These are phyloP conservation scores for Malus hybrid DNA, from an alignment of 331 rosid genomes.

Conservation along the genomic window DNA sequence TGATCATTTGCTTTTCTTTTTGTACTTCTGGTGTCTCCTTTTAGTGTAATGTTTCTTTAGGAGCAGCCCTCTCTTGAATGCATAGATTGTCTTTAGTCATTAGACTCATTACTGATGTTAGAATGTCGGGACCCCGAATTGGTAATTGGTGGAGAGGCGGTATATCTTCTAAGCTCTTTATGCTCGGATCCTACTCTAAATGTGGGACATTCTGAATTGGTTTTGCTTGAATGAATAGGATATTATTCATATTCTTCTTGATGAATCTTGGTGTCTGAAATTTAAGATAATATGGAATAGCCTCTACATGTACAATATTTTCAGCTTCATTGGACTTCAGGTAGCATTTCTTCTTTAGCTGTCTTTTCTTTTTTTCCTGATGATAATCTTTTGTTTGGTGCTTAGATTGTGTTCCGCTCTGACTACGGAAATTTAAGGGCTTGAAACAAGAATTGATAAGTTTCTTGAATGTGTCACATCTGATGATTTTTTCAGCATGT, in stretches of 20 bases:
- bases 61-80: too few species aligned
- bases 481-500: slow-evolving; percentile 43
- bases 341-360: not conserved
- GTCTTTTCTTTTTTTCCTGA: not conserved
- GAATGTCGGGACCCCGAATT: too few species aligned
- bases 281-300: not conserved
- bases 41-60: too few species aligned
- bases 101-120: too few species aligned
- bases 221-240: not conserved
- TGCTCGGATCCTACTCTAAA: too few species aligned
- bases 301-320: too few species aligned
- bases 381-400: slow-evolving; percentile 12
- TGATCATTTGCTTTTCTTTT: not conserved
- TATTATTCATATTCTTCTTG: not conserved
- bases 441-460: slow-evolving; percentile 54
- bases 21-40: too few species aligned
- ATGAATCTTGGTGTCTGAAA: not conserved
- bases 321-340: too few species aligned
- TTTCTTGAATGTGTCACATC: slow-evolving; percentile 42
- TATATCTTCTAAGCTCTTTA: too few species aligned
- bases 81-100: too few species aligned
- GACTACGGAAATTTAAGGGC: slow-evolving; percentile 59
- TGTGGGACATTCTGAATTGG: too few species aligned
- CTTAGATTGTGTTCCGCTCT: slow-evolving; percentile 69
- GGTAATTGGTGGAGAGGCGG: too few species aligned